Evolutionary conservation across 768 basidiomycete genomes (phyloP).

Genomic region (Kwoniella dendrophila): DNA sequence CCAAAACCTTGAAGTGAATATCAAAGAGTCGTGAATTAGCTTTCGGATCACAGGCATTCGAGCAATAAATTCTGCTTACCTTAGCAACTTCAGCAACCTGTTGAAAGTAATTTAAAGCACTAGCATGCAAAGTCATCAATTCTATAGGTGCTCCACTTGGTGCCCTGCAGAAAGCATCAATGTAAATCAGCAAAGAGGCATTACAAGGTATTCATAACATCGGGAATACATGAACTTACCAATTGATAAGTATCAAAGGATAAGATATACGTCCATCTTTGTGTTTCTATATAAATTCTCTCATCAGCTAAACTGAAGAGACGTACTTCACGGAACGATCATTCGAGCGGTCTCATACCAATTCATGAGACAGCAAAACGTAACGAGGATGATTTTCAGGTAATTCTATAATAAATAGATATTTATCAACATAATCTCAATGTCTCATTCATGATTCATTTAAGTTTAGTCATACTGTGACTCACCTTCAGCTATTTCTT

Average conservation of each 20-base stretch:
- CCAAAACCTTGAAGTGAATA: conserved; percentile 66
- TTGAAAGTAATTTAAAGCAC: conserved; percentile 75
- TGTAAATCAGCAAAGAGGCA: too few relatives aligned
- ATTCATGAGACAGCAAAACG: conserved; percentile 79
- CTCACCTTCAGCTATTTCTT: conserved; percentile 84
- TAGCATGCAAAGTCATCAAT: conserved; percentile 78
- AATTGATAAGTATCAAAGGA: conserved; percentile 84
- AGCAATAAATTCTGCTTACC: conserved; percentile 24
- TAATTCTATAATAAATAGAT: conserved; percentile 63
- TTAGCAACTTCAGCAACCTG: conserved; percentile 61
- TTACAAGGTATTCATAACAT: too few relatives aligned
- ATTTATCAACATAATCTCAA: conserved; percentile 2
- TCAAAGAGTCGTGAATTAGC: background rate
- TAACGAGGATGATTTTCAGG: conserved; percentile 86
- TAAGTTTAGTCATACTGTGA: background rate
- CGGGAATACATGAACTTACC: conserved; percentile 56
- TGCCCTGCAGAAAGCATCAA: conserved; percentile 60
- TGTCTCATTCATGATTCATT: too few relatives aligned
- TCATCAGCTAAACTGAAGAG: background rate
- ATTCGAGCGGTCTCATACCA: too few relatives aligned
- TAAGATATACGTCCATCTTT: conserved; percentile 79
- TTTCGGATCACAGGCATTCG: background rate
- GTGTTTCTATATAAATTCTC: conserved; percentile 59
- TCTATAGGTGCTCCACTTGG: conserved; percentile 75
- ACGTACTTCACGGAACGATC: conserved; percentile 13